Evolutionary conservation across 202 grass and related monocot genomes (phyloP).

Genomic region (Musa balbisiana): DNA sequence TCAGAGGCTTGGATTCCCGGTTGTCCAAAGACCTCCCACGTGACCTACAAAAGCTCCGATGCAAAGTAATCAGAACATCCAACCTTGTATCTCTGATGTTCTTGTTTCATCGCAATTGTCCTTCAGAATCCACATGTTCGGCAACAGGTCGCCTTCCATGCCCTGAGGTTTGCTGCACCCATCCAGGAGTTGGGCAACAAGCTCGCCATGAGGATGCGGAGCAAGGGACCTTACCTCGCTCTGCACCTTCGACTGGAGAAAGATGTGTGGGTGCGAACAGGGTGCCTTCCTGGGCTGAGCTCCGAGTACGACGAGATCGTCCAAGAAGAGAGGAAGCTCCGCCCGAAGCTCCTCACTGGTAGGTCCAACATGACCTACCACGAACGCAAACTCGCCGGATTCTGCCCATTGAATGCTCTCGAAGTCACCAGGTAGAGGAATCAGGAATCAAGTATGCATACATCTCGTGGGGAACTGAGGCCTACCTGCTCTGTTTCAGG

Average conservation of each 20-base stretch:
- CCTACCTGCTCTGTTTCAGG: neutral
- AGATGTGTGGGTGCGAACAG: too few species aligned
- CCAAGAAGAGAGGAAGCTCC: conserved; percentile 30
- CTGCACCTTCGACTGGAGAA: neutral
- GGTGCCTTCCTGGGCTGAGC: neutral
- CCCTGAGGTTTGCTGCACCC: too few species aligned
- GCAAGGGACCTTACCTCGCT: conserved; percentile 30
- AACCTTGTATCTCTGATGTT: too few species aligned
- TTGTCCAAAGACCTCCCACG: too few species aligned
- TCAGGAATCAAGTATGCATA: neutral
- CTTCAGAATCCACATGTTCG: too few species aligned
- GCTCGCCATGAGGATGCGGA: conserved; percentile 25
- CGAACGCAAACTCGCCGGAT: conserved; percentile 6
- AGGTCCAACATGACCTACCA: conserved; percentile 32
- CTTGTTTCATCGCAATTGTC: too few species aligned
- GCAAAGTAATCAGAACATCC: too few species aligned
- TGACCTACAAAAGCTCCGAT: too few species aligned
- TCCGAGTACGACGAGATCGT: conserved; percentile 25
- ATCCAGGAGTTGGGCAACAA: neutral
- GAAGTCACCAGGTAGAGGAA: conserved; percentile 30
- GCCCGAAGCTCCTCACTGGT: conserved; percentile 32
- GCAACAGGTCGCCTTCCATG: too few species aligned
- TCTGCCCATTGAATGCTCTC: conserved; percentile 30
- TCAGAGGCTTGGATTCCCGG: too few species aligned
- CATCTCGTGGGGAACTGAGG: too few species aligned